A percentile compares a stretch with the other conserved stretches of the same genome.
Evolutionary conservation across 805 yeast species (phyloP).

Genomic region (Saccharomyces cerevisiae): DNA sequence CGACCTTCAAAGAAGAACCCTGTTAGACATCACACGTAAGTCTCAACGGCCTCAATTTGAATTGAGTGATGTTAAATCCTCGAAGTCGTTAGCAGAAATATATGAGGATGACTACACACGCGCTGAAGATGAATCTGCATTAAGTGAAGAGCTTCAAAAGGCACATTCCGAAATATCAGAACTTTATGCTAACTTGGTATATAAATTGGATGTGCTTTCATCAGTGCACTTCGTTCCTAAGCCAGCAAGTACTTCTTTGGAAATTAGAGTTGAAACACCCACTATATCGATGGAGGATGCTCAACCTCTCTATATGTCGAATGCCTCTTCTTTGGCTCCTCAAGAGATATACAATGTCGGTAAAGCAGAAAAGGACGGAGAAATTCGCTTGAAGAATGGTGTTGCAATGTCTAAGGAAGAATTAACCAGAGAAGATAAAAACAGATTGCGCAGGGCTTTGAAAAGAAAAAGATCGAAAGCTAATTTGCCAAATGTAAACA

Average conservation of each 20-base stretch:
- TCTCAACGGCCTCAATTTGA: constrained; percentile 44
- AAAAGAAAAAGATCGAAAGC: constrained; percentile 69
- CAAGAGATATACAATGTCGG: constrained; percentile 73
- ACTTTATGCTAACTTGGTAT: constrained; percentile 52
- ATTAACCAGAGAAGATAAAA: constrained; percentile 74
- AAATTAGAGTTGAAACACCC: constrained; percentile 74
- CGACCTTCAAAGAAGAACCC: constrained; percentile 68
- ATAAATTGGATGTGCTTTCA: constrained; percentile 77
- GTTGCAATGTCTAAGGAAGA: constrained; percentile 75
- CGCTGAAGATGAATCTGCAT: constrained; percentile 39
- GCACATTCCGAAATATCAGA: constrained; percentile 74
- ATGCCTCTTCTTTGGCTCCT: constrained; percentile 77
- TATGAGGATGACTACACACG: constrained; percentile 79
- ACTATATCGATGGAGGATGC: constrained; percentile 92
- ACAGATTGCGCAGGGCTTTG: constrained; percentile 75
- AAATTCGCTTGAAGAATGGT: constrained; percentile 68
- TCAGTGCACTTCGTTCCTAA: constrained; percentile 95
- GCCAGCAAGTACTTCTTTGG: constrained; percentile 71
- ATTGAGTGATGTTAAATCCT: constrained; percentile 74
- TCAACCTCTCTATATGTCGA: constrained; percentile 77
- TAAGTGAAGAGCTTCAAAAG: constrained; percentile 54
- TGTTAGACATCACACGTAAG: constrained; percentile 57
- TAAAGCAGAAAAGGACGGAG: constrained; percentile 42
- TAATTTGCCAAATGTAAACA: constrained; percentile 30
- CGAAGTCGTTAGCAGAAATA: constrained; percentile 81